Conservation (phyloP, 148 eudicot species). For the Bassia scoparia region DNA sequence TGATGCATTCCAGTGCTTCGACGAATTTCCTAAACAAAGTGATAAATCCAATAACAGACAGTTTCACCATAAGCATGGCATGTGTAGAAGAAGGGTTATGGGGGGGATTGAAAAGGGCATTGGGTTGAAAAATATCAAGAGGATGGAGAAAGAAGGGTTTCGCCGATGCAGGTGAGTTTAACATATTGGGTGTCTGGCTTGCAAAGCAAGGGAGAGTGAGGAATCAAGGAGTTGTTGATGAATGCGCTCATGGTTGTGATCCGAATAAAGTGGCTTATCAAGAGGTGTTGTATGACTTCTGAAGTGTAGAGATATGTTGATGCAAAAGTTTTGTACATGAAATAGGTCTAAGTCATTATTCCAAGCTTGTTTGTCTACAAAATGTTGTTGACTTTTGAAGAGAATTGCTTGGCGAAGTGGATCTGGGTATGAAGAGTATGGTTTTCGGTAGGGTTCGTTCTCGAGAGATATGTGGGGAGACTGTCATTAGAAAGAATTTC, state of each 20-base stretch:
- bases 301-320: constrained; percentile 38
- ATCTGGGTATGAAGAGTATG: constrained; percentile 72
- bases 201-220: constrained; percentile 55
- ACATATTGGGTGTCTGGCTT: constrained; percentile 59
- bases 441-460: constrained; percentile 61
- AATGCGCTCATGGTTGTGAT: constrained; percentile 60
- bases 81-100: constrained; percentile 52
- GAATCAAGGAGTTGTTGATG: constrained; percentile 58
- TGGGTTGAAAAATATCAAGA: constrained; percentile 48
- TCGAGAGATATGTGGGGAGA: constrained; percentile 68
- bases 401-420: constrained; percentile 50
- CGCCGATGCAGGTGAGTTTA: constrained; percentile 61
- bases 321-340: constrained; percentile 49
- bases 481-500: constrained; percentile 37
- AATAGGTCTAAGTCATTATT: constrained; percentile 43
- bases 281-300: constrained; percentile 73
- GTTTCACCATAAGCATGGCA: constrained; percentile 57
- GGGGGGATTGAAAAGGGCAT: constrained; percentile 70
- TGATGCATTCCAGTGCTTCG: constrained; percentile 68
- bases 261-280: constrained; percentile 73
- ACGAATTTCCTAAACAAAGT: constrained; percentile 71
- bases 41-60: constrained; percentile 58
- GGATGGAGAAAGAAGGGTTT: constrained; percentile 74
- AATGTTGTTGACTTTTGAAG: constrained; percentile 46
- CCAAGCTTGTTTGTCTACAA: constrained; percentile 78